A percentile compares a stretch with the other conserved stretches of the same genome.
phyloP scores from a whole-genome alignment of 371 early-diverging fungal genomes.

The Mucor irregularis region DNA sequence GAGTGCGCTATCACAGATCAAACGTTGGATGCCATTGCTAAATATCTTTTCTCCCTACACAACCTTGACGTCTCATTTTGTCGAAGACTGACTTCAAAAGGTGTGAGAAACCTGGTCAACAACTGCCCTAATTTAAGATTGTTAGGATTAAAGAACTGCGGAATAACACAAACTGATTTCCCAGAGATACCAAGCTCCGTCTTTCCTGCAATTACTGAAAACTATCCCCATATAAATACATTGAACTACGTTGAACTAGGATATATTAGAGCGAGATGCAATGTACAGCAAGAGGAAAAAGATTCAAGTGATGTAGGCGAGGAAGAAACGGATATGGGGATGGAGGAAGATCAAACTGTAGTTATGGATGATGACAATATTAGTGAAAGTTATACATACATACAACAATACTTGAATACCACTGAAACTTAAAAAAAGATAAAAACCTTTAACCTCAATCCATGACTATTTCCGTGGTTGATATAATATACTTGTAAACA shows the following conservation, averaged over 20 bases:
- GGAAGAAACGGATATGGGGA: background rate
- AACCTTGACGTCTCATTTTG: constrained; percentile 44
- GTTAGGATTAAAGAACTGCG: constrained; percentile 43
- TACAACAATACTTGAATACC: constrained; percentile 21
- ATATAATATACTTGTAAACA: too few relatives aligned
- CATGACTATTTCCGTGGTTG: background rate
- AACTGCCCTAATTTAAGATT: constrained; percentile 24
- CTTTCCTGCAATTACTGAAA: constrained; percentile 1
- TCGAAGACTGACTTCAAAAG: constrained; percentile 18
- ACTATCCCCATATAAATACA: constrained; percentile 18
- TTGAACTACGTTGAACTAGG: constrained; percentile 13
- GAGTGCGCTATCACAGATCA: constrained; percentile 43
- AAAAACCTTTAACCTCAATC: background rate
- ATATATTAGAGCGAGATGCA: constrained; percentile 4
- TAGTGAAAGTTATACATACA: constrained; percentile 20
- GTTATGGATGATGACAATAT: constrained; percentile 3
- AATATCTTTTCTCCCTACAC: constrained; percentile 23
- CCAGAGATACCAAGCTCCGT: constrained; percentile 27
- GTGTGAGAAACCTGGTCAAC: constrained; percentile 31
- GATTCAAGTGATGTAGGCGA: background rate
- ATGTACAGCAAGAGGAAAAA: background rate
- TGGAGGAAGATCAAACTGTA: background rate
- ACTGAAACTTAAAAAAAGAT: background rate
- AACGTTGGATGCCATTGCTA: constrained; percentile 29
- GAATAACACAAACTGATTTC: constrained; percentile 24